Base-by-base conservation (phyloP, 2,329 filamentous ascomycete genomes). In the Aspergillus brunneoviolaceus region DNA sequence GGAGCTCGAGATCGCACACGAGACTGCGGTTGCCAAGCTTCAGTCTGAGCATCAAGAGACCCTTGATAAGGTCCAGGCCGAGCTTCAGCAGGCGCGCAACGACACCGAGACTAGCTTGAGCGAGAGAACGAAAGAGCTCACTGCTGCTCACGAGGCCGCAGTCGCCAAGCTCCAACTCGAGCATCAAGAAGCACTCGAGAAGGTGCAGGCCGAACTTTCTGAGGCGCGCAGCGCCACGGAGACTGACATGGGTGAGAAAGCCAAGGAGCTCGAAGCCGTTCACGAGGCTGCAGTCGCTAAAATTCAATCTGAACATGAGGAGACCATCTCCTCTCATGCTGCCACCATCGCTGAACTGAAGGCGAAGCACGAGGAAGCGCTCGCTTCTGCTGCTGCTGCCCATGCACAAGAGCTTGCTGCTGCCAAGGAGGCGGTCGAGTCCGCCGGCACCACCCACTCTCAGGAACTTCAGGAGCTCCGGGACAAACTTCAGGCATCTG, bases 401-500 rank as follows among this genome's bases (percentile, higher is more conserved):
- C 75, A 77, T 59, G 69, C 72, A 0, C 65, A 76, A 53, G 74
- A 76, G 53, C 70, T 77, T 25, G 62, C 67, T 3, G 62, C 67
- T 25, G 72, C 72, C 19, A 73, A 72, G 50, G 67, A 73, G 51
- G 67, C 69, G 4, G 67, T 66, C 1, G 73, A 76, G 53, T 70
- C 72, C 1, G 67, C 67, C 12, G 69, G 68, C 16, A 60, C 65
- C 12, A 65, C 69, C 16, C 68, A 76, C 59, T 65, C 69, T 25
- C 62, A 72, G 50, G 65, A 77, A 54, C 65, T 79, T 19, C 67
- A 73, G 56, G 69, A 73, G 19, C 71, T 76, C 9, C 73, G 71
- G 21, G 66, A 71, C 35, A 69, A 71, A 7, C 64, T 77, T 21
- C 70, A 75, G 25, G 61, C 67, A 2, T 66, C 74, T n/a, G 68